Percentiles rank a stretch among this genome's conserved stretches.
These are phyloP conservation scores for Ophiostoma populinum DNA, from an alignment of 2,329 filamentous ascomycete genomes.

Conservation along the genomic window DNA sequence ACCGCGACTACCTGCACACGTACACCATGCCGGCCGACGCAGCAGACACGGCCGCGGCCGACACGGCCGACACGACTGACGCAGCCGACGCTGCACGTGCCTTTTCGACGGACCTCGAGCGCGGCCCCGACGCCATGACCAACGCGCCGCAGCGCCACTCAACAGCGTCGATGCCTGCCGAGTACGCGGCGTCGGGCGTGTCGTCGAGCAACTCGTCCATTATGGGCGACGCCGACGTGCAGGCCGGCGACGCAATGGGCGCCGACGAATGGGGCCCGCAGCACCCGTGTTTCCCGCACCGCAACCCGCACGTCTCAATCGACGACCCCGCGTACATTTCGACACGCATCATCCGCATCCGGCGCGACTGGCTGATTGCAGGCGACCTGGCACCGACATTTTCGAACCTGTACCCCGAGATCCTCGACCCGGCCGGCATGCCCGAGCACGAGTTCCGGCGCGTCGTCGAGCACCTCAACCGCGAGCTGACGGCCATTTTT, in stretches of 20 bases:
- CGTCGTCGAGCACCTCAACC: slow-evolving; percentile 68
- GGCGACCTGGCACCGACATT: slow-evolving; percentile 88
- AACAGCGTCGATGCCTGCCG: slow-evolving; percentile 30
- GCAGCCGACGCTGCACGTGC: slow-evolving; percentile 15
- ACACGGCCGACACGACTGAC: slow-evolving; percentile 19
- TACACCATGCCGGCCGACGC: neutral
- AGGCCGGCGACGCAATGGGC: slow-evolving; percentile 38
- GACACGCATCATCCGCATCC: slow-evolving; percentile 82
- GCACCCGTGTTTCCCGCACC: slow-evolving; percentile 86
- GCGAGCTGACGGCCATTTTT: slow-evolving; percentile 59
- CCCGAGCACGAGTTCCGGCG: slow-evolving; percentile 73
- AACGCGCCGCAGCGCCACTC: slow-evolving; percentile 20
- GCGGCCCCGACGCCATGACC: slow-evolving; percentile 27
- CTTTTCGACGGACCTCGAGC: slow-evolving; percentile 36
- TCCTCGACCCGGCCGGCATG: slow-evolving; percentile 69
- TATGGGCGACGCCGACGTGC: slow-evolving; percentile 44
- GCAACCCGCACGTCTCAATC: slow-evolving; percentile 77
- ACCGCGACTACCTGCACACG: slow-evolving; percentile 10
- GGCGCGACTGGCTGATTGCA: slow-evolving; percentile 75
- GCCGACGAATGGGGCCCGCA: slow-evolving; percentile 81
- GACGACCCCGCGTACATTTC: slow-evolving; percentile 55
- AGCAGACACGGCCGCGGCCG: slow-evolving; percentile 19
- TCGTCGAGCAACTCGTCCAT: slow-evolving; percentile 43
- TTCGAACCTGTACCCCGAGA: slow-evolving; percentile 90
- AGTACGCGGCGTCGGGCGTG: slow-evolving; percentile 36